Base-by-base conservation (phyloP, 2,329 filamentous ascomycete genomes). In the Verticillium isaacii region DNA sequence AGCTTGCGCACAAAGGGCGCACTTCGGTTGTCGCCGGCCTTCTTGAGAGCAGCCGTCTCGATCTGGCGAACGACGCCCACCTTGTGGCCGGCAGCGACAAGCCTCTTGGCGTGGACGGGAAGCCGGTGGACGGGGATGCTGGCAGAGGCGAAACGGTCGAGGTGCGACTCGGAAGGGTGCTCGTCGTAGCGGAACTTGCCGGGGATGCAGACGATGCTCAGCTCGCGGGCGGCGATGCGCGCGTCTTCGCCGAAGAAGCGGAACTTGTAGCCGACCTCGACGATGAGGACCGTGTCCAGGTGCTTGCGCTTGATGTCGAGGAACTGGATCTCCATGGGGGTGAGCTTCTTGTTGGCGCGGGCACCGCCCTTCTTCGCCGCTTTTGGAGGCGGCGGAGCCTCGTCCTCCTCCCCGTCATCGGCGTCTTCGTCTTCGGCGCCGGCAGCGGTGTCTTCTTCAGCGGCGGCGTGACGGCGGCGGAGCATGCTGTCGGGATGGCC, bases 181-280 rank as follows among this genome's bases (percentile, higher is more conserved):
- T 98, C 94, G 72, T 99, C 94, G 70, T 93, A 99, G 70, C 94
- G 85, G 74, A 94, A 87, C 72, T 97, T 98, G 39, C 95, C 95
- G 0, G 95, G 94, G 68, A 99, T 97, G 73, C 95, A 99, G 45
- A 99, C 90, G 67, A 99, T 97, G 63, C 92, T 91, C 57, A 99
- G 81, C 73, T 94, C 92, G 74, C 94, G 96, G 14, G 93, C 91
- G 5, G 94, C 95, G 60, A 87, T 85, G 60, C 93, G 86, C 9
- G 95, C 95, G 78, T 99, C 95, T 70, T 98, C 94, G 12, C 95
- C 95, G 71, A 97, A 97, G 78, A 99, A 97, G 37, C 91, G 89
- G 77, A 96, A 99, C 73, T 99, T 99, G 78, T 99, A 99, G 58
- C 95, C 95, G 9, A 98, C 95, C 73, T 99, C 94, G 59, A 98